Conservation (phyloP, 208 protist genomes). For the Leishmania amazonensis region DNA sequence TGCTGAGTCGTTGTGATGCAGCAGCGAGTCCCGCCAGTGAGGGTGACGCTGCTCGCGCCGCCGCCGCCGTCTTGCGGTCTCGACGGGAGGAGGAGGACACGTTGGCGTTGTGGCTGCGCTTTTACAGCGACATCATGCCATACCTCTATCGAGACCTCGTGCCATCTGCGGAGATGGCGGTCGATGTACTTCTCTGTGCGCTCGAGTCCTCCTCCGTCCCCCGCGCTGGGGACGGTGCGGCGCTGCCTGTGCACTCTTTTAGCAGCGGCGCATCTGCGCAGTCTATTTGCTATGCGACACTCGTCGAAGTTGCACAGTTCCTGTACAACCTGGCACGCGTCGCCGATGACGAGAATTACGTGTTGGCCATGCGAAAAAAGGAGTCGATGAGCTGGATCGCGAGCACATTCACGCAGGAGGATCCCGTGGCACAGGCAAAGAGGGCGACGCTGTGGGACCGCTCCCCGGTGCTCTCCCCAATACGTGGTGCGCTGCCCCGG, state of each 20-base stretch:
- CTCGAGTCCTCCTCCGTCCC: not conserved
- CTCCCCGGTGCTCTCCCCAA: conserved; percentile 18
- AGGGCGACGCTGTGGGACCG: conserved; percentile 21
- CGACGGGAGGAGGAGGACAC: conserved; percentile 13
- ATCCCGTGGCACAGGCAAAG: conserved; percentile 21
- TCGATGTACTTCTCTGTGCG: conserved; percentile 29
- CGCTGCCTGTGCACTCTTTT: not conserved
- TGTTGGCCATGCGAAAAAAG: conserved; percentile 14
- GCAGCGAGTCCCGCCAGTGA: not conserved
- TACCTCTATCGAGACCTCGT: conserved; percentile 40
- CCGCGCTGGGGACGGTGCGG: not conserved
- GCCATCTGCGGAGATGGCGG: conserved; percentile 28
- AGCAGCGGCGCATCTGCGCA: not conserved
- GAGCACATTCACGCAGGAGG: conserved; percentile 28
- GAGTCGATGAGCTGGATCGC: conserved; percentile 38
- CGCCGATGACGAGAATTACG: conserved; percentile 24
- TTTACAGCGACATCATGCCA: conserved; percentile 32
- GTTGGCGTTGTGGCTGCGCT: conserved; percentile 30
- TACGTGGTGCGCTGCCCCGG: conserved; percentile 11
- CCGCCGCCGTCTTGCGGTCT: not conserved
- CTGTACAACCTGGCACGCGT: conserved; percentile 15
- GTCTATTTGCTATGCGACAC: conserved; percentile 16
- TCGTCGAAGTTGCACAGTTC: conserved; percentile 16
- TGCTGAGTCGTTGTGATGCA: not conserved
- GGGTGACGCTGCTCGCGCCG: not conserved